Conservation (phyloP, 2,329 filamentous ascomycete species). For the Fusarium mexicanum region DNA sequence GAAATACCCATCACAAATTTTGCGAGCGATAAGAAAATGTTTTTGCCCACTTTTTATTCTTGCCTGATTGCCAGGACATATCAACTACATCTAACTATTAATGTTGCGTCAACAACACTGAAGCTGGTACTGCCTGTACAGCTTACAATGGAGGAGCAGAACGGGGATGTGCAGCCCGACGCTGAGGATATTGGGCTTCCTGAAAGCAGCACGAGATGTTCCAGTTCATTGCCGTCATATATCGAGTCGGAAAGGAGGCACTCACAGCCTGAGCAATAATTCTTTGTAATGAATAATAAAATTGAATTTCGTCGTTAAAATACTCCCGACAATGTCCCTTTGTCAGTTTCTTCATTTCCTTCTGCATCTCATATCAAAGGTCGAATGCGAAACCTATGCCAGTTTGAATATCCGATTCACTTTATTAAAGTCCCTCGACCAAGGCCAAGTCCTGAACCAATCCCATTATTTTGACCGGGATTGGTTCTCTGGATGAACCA, state of each 20-base stretch:
- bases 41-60: constrained; percentile 16
- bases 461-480: neutral
- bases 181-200: neutral
- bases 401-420: too few relatives aligned
- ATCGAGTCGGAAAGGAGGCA: constrained; percentile 8
- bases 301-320: neutral
- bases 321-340: too few relatives aligned
- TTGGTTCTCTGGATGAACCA: neutral
- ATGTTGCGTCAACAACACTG: neutral
- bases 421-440: too few relatives aligned
- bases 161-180: neutral
- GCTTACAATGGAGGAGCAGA: neutral
- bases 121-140: constrained; percentile 4
- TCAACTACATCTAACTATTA: constrained; percentile 1
- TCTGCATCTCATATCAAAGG: too few relatives aligned
- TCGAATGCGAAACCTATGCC: neutral
- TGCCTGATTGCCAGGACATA: constrained; percentile 12
- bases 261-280: constrained; percentile 3
- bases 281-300: neutral
- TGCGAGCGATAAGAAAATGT: constrained; percentile 6
- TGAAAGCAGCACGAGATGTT: neutral
- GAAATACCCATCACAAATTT: neutral
- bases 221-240: constrained; percentile 10
- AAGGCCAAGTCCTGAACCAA: neutral
- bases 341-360: too few relatives aligned